A percentile compares a stretch with the other conserved stretches of the same genome.
These are phyloP conservation scores for Colletotrichum lini DNA, from an alignment of 2,329 filamentous ascomycete genomes.

Conservation along the genomic window DNA sequence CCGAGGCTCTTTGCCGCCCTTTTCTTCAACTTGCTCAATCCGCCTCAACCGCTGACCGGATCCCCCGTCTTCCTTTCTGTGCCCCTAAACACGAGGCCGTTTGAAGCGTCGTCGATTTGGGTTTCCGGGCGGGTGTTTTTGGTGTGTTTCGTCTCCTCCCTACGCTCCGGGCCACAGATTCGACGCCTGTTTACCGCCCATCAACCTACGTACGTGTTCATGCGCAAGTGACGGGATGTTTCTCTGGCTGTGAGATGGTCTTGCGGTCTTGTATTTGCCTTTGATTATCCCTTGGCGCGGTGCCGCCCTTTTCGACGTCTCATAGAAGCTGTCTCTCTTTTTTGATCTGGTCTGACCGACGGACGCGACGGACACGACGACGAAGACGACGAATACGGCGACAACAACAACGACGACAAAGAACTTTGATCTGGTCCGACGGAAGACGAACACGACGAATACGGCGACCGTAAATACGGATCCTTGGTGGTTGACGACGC, in stretches of 20 bases:
- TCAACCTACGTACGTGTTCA: not conserved
- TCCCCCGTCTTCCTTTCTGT: not conserved
- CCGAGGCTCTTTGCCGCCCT: conserved; percentile 14
- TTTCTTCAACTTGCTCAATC: conserved; percentile 44
- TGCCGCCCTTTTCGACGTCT: not conserved
- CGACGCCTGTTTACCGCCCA: not conserved
- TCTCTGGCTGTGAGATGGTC: conserved; percentile 20
- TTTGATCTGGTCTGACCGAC: not conserved
- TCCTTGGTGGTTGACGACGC: not conserved
- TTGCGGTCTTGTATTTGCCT: not conserved
- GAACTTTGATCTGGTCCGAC: not conserved
- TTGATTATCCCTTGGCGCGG: conserved; percentile 6
- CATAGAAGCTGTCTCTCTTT: not conserved
- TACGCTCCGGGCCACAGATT: not conserved
- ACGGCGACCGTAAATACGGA: too few relatives aligned
- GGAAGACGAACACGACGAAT: not conserved
- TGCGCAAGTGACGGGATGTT: not conserved
- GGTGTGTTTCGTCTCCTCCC: too few relatives aligned
- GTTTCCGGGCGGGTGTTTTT: not conserved
- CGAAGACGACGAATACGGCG: too few relatives aligned
- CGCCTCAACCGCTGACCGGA: conserved; percentile 24
- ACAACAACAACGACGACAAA: too few relatives aligned
- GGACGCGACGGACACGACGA: too few relatives aligned
- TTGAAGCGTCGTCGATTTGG: not conserved
- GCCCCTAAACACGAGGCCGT: not conserved